A percentile compares a stretch with the other conserved stretches of the same genome.
These are phyloP conservation scores for Dalbergia cultrata DNA, from an alignment of 306 rosid genomes.

Conservation along the genomic window DNA sequence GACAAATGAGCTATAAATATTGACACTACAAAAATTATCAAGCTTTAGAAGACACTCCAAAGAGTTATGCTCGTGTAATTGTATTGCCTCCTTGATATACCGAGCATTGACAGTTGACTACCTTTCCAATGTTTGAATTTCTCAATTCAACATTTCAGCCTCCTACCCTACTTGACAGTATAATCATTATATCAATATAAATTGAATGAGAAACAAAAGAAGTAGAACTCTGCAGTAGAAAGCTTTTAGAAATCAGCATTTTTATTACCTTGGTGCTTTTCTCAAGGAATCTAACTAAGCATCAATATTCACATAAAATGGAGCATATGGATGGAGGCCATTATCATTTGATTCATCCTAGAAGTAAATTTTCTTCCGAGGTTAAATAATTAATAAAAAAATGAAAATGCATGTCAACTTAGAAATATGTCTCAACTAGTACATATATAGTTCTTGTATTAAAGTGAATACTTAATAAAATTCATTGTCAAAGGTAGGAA, in stretches of 20 bases:
- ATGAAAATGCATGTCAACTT: background rate
- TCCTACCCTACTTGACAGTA: too few relatives aligned
- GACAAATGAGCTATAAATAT: too few relatives aligned
- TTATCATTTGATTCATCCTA: constrained; percentile 64
- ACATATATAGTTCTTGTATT: background rate
- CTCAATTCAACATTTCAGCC: constrained; percentile 67
- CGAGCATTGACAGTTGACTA: constrained; percentile 55
- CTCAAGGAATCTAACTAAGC: constrained; percentile 72
- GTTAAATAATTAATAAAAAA: constrained; percentile 5
- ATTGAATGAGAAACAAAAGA: background rate
- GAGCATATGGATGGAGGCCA: constrained; percentile 40
- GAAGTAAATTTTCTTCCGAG: constrained; percentile 13
- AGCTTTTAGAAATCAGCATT: constrained; percentile 13
- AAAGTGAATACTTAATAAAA: background rate
- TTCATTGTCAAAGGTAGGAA: background rate
- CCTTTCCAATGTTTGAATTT: constrained; percentile 68
- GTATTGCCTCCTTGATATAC: too few relatives aligned
- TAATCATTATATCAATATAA: constrained; percentile 27
- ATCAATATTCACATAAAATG: constrained; percentile 61
- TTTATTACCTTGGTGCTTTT: constrained; percentile 64
- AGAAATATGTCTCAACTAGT: constrained; percentile 18
- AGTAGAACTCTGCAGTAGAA: constrained; percentile 19
- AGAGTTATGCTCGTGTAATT: too few relatives aligned
- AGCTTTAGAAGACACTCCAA: too few relatives aligned
- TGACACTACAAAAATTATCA: too few relatives aligned